phyloP scores from a whole-genome alignment of 2,329 filamentous ascomycete genomes.

The Aspergillus neoniger region DNA sequence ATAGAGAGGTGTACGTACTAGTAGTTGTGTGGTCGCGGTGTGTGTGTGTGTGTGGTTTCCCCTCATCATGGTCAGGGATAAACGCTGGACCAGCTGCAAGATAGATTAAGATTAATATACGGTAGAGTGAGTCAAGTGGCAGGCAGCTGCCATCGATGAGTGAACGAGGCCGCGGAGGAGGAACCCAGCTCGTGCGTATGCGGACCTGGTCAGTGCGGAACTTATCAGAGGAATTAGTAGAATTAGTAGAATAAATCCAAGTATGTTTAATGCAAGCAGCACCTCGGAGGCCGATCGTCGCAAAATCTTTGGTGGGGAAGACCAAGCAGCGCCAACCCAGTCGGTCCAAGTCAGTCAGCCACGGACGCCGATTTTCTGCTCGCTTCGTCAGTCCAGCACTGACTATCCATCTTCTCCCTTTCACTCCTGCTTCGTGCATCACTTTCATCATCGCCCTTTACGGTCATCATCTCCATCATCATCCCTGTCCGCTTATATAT shows the following conservation, averaged over 20 bases:
- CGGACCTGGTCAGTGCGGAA: conserved; percentile 21
- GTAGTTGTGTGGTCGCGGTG: neutral
- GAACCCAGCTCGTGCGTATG: neutral
- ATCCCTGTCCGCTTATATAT: neutral
- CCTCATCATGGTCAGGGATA: neutral
- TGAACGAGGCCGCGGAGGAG: neutral
- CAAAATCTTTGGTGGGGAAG: conserved; percentile 5
- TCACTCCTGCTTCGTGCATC: conserved; percentile 5
- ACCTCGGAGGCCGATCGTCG: conserved; percentile 27
- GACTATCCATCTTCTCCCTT: neutral
- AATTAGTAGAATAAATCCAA: neutral
- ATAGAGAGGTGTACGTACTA: neutral
- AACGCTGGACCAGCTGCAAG: neutral
- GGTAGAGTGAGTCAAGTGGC: neutral
- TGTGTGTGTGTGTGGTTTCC: neutral
- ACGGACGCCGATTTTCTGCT: conserved; percentile 20
- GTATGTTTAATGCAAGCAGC: conserved; percentile 4
- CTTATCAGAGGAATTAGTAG: neutral
- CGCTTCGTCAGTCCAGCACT: conserved; percentile 11
- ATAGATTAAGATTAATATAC: neutral
- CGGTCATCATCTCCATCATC: conserved; percentile 7
- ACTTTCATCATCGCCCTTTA: conserved; percentile 2
- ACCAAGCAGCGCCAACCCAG: conserved; percentile 1
- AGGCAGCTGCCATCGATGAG: neutral
- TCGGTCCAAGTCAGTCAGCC: conserved; percentile 16